Base-by-base conservation (phyloP, 2,329 filamentous ascomycete species). In the Cercospora canescens region DNA sequence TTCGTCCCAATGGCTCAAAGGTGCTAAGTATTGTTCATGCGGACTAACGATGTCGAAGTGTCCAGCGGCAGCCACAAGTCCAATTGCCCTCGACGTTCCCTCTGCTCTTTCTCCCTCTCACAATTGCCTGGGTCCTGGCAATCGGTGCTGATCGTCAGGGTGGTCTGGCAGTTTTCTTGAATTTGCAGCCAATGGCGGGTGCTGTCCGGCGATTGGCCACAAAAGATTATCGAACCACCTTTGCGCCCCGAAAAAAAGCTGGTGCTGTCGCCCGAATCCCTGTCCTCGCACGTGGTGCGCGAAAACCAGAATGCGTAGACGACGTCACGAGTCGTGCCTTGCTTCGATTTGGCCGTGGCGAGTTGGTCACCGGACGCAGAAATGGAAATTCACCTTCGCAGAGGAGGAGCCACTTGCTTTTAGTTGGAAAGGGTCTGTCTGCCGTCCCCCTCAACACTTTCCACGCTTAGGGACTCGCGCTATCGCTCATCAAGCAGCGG, bases 61-160 rank as follows among this genome's bases (percentile, higher is more conserved):
- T 50, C 52, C 34, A 0, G 85, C 18, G n/a, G 39, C 57, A 48
- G 57, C 26, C 35, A 34, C 37, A 21, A 34, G 34, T 24, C 26
- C 41, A 41, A 61, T 61, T 35, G 45, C 57, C 34, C 57, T 45
- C 34, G 37, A 28, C 37, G 6, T 34, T 21, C 24, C 9, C 28
- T 9, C 57, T 60, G 28, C 24, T 48, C 32, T 41, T 41, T 45
- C 32, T 60, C 28, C 24, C 24, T 11, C 37, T 45, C 41, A 18
- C 35, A 18, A 21, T 32, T 14, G 37, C 24, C 37, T 45, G n/a
- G 35, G 24, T 30, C 11, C n/a, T 26, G 55, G 14, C 55, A 39
- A 32, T 56, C 21, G 45, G 9, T 56, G 28, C 28, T 37, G 14
- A 18, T 56, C 34, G 54, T 37, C 12, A 21, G 28, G 34, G 54